Base-by-base conservation (phyloP, 495 filamentous ascomycete species). In the Penicillium cosmopolitanum region DNA sequence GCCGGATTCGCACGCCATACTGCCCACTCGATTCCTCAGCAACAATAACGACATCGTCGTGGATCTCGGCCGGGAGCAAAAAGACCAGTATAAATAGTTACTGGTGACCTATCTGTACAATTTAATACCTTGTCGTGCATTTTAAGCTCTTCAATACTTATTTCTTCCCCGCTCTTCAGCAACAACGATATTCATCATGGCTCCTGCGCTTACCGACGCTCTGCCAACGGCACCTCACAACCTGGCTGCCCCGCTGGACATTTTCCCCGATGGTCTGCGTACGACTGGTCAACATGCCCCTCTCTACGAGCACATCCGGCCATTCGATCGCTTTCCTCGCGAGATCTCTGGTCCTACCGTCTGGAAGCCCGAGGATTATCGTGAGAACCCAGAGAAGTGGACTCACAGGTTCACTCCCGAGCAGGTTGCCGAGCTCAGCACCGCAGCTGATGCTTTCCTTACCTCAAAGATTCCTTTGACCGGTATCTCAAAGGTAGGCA, bases 281-380 rank as follows among this genome's bases (percentile, higher is more conserved):
- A 92, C 89, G 5, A 89, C 86, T 3, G 91, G 91, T 34, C 91
- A 95, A 71, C 87, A 91, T 60, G 79, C 83, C 4, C 91, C 91
- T 1, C 70, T 89, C 7, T 89, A 87, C 67, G 77, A 85, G 34
- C 68, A 79, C 18, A 71, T 95, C n/a, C 71, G 71, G 35, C 84
- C 88, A 1, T 95, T 92, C 70, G 78, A 82, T 1, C 77, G 77
- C 36, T 93, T 93, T 67, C 90, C 91, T 12, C 81, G 84, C 36
- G 71, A 85, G 42, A 91, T 94, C 63, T 79, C 82, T 28, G 90
- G 89, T 11, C 83, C 84, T 4, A 93, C 89, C 0, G 88, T 91
- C 50, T 95, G 91, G 91, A 79, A 84, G 60, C 75, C 83, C 0
- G 84, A 88, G 25, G 88, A 92, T 31, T 93, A 88, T 66, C 74